Percentiles rank a stretch among this genome's conserved stretches.
phyloP scores from a whole-genome alignment of 495 filamentous ascomycete genomes.

The Letharia lupina region DNA sequence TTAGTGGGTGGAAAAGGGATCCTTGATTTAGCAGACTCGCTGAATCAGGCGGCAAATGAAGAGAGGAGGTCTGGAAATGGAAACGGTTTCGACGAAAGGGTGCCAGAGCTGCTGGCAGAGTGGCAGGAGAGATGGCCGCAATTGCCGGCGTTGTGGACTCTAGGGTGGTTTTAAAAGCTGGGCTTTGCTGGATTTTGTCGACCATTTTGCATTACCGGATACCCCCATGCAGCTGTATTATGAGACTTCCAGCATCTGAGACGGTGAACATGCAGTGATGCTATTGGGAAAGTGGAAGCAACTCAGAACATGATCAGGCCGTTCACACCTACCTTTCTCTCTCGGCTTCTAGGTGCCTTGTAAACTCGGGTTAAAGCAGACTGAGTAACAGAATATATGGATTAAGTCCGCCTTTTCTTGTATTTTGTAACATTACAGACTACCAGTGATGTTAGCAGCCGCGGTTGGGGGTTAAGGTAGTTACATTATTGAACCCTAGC shows the following conservation, averaged over 20 bases:
- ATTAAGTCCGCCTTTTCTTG: neutral
- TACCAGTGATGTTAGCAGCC: neutral
- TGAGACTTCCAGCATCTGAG: neutral
- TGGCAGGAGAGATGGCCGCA: constrained; percentile 97
- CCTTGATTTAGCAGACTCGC: constrained; percentile 74
- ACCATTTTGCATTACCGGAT: neutral
- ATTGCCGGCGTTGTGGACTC: constrained; percentile 83
- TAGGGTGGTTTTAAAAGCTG: constrained; percentile 77
- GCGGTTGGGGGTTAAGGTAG: neutral
- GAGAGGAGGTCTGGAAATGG: constrained; percentile 62
- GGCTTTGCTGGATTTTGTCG: neutral
- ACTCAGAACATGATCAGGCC: neutral
- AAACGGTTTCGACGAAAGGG: constrained; percentile 80
- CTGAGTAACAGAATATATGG: neutral
- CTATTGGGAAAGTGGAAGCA: neutral
- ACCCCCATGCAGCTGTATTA: constrained; percentile 5
- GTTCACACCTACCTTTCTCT: neutral
- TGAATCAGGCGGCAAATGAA: constrained; percentile 74
- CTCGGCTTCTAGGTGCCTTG: neutral
- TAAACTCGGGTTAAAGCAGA: neutral
- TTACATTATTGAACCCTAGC: neutral
- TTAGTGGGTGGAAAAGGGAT: constrained; percentile 86
- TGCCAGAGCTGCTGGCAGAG: constrained; percentile 84
- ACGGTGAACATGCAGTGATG: neutral
- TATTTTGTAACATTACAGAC: neutral